Evolutionary conservation across 1,284 basidiomycete genomes (phyloP), one percentile per base, ranked within the genome.

Genomic region (Sporisorium graminicola): DNA sequence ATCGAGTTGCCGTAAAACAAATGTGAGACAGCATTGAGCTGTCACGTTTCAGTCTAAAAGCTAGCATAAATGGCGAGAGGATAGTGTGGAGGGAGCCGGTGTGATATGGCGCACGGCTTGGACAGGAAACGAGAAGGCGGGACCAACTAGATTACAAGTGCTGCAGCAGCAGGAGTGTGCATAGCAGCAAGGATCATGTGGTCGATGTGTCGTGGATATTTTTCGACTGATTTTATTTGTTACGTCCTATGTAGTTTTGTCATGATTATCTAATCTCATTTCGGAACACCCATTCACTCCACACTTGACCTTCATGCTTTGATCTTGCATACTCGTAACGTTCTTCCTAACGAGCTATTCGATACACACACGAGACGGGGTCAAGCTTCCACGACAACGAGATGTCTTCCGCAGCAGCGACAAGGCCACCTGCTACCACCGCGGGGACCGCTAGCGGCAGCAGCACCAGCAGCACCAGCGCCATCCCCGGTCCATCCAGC

Each of bases 251-350:
- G 14, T 2, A 31, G 18, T 12, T 24, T 27, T 31, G 40, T 69
- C 57, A 57, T 54, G 42, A 26, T 70, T 58, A 70, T 26, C 51
- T 70, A 60, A 68, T 55, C 35, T 20, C 5, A 14, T 8, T 0
- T 29, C 22, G 9, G 6, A 18, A 26, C 12, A 20, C 22, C 33
- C n/a, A 42, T 50, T n/a, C n/a, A n/a, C 57, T 50, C 57, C 40
- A 43, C 40, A 43, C 40, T 20, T 43, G n/a, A 9, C n/a, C 8
- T 20, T 20, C n/a, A 52, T 58, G 64, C 58, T 56, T 66, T 60
- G 53, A 60, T 58, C 58, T 18, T 60, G 37, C 35, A 50, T 43
- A n/a, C 40, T 43, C n/a, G n/a, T n/a, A 16, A 50, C 31, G 37
- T 18, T 37, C 16, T 42, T 53, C 29, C 18, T 10, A 5, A 29